A percentile compares a stretch with the other conserved stretches of the same genome.
Conservation (phyloP, 345 rosid species). For the Pistacia vera region DNA sequence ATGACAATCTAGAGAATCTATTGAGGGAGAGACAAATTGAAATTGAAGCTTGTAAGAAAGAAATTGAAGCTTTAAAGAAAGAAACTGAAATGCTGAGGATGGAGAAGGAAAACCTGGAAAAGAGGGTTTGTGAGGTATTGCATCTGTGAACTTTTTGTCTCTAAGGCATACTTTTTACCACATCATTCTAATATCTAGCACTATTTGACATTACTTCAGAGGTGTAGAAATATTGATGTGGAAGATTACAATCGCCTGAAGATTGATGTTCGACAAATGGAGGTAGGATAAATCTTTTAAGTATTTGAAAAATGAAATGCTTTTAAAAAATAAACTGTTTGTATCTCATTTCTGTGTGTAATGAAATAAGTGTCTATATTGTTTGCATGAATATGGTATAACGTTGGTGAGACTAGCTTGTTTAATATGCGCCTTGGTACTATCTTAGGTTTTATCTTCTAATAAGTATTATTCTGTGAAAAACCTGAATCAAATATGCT, state of each 20-base stretch:
- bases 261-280: slow-evolving; percentile 57
- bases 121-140: slow-evolving; percentile 75
- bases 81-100: slow-evolving; percentile 63
- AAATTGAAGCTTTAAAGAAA: slow-evolving; percentile 67
- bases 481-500: no score
- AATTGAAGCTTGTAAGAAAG: slow-evolving; percentile 69
- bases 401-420: no score
- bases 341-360: no score
- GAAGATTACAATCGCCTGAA: slow-evolving; percentile 79
- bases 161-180: slow-evolving; percentile 10
- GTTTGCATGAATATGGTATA: no score
- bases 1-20: slow-evolving; percentile 48
- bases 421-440: no score
- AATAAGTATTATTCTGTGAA: no score
- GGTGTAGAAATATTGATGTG: slow-evolving; percentile 60
- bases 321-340: neutral
- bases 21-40: slow-evolving; percentile 67
- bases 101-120: slow-evolving; percentile 65
- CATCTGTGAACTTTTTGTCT: slow-evolving; percentile 15
- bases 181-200: slow-evolving; percentile 22
- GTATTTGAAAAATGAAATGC: neutral
- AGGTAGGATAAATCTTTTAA: slow-evolving; percentile 42
- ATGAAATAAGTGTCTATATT: no score
- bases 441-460: no score
- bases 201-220: slow-evolving; percentile 67